Percentiles rank a stretch among this genome's conserved stretches.
phyloP scores from a whole-genome alignment of 345 rosid genomes.

The Pugionium dolabratum region DNA sequence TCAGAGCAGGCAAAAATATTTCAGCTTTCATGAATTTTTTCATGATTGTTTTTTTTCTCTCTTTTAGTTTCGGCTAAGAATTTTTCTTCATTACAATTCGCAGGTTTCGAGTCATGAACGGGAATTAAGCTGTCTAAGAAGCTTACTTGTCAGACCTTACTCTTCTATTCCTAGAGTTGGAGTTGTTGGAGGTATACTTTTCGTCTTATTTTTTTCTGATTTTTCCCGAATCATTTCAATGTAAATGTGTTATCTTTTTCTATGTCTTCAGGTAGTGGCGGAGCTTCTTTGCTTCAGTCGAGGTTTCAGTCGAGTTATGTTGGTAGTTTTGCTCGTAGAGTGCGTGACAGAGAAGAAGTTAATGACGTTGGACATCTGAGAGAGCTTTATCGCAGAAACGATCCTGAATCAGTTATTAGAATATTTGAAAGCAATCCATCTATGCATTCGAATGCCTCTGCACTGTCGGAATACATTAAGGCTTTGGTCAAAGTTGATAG shows the following conservation, averaged over 20 bases:
- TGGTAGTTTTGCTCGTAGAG: slow-evolving; percentile 73
- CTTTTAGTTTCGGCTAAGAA: not conserved
- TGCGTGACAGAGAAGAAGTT: slow-evolving; percentile 72
- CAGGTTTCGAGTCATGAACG: slow-evolving; percentile 62
- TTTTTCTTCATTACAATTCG: not conserved
- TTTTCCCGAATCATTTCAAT: slow-evolving; percentile 12
- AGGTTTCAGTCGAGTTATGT: slow-evolving; percentile 73
- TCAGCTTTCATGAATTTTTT: not conserved
- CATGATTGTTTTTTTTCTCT: not conserved
- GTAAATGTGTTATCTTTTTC: not conserved
- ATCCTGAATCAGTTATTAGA: slow-evolving; percentile 86
- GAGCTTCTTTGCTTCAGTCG: slow-evolving; percentile 35
- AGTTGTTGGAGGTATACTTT: slow-evolving; percentile 47
- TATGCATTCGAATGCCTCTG: slow-evolving; percentile 61
- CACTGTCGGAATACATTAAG: slow-evolving; percentile 80
- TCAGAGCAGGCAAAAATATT: not conserved
- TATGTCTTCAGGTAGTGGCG: slow-evolving; percentile 24
- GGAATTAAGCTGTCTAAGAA: slow-evolving; percentile 47
- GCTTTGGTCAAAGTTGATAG: slow-evolving; percentile 89
- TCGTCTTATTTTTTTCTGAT: not conserved
- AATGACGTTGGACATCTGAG: slow-evolving; percentile 66
- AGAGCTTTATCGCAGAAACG: slow-evolving; percentile 76
- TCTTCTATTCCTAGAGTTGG: slow-evolving; percentile 45
- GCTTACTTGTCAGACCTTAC: slow-evolving; percentile 48
- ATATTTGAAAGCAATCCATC: slow-evolving; percentile 80